Conservation (phyloP, 2,329 filamentous ascomycete genomes). For the Teratosphaeria viscida region DNA sequence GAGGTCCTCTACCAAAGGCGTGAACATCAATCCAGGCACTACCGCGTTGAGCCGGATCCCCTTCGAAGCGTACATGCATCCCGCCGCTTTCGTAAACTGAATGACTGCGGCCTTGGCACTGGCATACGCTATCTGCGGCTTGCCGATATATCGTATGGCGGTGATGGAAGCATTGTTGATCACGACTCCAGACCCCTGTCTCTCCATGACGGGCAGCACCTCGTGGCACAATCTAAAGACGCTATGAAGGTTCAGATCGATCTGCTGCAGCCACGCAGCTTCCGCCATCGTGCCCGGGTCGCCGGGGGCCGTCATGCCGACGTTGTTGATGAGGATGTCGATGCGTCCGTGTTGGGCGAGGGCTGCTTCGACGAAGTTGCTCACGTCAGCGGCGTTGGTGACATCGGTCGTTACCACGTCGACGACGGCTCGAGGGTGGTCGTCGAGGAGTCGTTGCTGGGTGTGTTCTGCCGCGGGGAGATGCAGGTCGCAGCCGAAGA, state of each 20-base stretch:
- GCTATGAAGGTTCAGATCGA: conserved; percentile 47
- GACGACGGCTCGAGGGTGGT: conserved; percentile 26
- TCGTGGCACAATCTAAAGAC: conserved; percentile 44
- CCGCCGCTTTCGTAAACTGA: background rate
- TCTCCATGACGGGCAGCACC: conserved; percentile 45
- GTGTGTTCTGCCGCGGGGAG: conserved; percentile 17
- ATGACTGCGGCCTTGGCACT: background rate
- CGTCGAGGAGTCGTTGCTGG: conserved; percentile 27
- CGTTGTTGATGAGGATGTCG: conserved; percentile 42
- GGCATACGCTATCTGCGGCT: conserved; percentile 44
- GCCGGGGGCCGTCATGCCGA: conserved; percentile 36
- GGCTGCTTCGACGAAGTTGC: conserved; percentile 27
- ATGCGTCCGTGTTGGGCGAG: conserved; percentile 35
- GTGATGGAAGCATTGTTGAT: conserved; percentile 43
- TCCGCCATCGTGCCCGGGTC: conserved; percentile 39
- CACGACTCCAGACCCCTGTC: conserved; percentile 31
- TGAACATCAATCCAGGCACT: conserved; percentile 45
- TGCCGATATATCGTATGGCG: conserved; percentile 40
- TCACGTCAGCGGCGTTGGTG: conserved; percentile 41
- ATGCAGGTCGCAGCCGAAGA: conserved; percentile 31
- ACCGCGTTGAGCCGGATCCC: conserved; percentile 36
- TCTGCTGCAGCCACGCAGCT: conserved; percentile 41
- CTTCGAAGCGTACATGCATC: conserved; percentile 2
- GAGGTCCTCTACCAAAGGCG: conserved; percentile 40
- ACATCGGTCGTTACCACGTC: conserved; percentile 31